A percentile compares a stretch with the other conserved stretches of the same genome.
Evolutionary conservation across 2,329 filamentous ascomycete genomes (phyloP).

Genomic region (Fusarium torreyae): DNA sequence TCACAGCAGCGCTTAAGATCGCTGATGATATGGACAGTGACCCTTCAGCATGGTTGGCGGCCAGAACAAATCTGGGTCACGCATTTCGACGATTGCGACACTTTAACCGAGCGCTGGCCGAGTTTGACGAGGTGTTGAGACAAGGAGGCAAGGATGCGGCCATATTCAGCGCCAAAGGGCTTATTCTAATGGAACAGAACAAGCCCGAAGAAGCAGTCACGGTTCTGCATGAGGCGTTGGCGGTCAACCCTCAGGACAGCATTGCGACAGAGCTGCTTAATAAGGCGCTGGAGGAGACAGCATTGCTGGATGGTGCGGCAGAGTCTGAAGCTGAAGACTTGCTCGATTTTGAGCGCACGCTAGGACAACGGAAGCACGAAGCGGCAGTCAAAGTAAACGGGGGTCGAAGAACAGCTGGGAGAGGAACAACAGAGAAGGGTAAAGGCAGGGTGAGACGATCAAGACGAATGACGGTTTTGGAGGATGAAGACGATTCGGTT

Average conservation of each 20-base stretch:
- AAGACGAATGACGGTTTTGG: slow-evolving; percentile 52
- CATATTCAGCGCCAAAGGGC: slow-evolving; percentile 85
- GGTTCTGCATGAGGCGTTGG: slow-evolving; percentile 87
- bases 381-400: slow-evolving; percentile 59
- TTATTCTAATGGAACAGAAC: slow-evolving; percentile 85
- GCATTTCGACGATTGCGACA: slow-evolving; percentile 81
- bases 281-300: slow-evolving; percentile 77
- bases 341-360: slow-evolving; percentile 66
- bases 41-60: slow-evolving; percentile 84
- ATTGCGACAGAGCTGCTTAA: slow-evolving; percentile 84
- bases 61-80: slow-evolving; percentile 90
- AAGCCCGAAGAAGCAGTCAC: slow-evolving; percentile 83
- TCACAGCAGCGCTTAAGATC: slow-evolving; percentile 82
- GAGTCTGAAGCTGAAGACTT: slow-evolving; percentile 64
- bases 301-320: slow-evolving; percentile 61
- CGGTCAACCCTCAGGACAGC: slow-evolving; percentile 83
- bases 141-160: slow-evolving; percentile 84
- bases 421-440: slow-evolving; percentile 58
- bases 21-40: slow-evolving; percentile 87
- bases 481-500: slow-evolving; percentile 54
- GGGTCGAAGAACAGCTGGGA: slow-evolving; percentile 42
- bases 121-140: slow-evolving; percentile 90
- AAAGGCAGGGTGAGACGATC: slow-evolving; percentile 61
- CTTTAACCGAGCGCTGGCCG: slow-evolving; percentile 78
- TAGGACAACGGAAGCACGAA: slow-evolving; percentile 63